A percentile compares a stretch with the other conserved stretches of the same genome.
phyloP scores from a whole-genome alignment of 1,284 basidiomycete genomes.

The Cryptococcus floricola region DNA sequence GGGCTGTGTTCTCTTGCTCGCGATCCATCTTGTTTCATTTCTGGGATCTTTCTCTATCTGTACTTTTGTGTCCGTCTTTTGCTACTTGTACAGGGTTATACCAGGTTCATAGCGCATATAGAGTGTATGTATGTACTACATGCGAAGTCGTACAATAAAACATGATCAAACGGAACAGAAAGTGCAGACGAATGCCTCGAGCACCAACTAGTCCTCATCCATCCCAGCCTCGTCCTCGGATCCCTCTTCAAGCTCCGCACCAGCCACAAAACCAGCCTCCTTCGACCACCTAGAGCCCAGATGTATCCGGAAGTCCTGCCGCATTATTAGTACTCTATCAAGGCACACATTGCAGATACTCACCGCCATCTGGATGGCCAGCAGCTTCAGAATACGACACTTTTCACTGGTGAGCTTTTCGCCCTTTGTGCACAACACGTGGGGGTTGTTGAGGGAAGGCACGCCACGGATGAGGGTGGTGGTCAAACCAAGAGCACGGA shows the following conservation, averaged over 20 bases:
- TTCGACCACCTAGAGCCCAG: slow-evolving; percentile 73
- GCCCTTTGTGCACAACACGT: slow-evolving; percentile 79
- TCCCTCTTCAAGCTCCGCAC: slow-evolving; percentile 54
- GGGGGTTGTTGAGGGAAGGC: slow-evolving; percentile 75
- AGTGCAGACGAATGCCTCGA: neutral
- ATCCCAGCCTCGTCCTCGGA: slow-evolving; percentile 29
- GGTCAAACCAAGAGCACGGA: slow-evolving; percentile 82
- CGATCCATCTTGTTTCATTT: neutral
- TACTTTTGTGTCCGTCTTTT: neutral
- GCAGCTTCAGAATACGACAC: slow-evolving; percentile 80
- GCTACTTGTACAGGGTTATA: slow-evolving; percentile 10
- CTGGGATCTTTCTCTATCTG: neutral
- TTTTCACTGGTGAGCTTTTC: slow-evolving; percentile 76
- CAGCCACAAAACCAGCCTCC: slow-evolving; percentile 58
- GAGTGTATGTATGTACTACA: slow-evolving; percentile 26
- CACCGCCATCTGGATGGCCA: slow-evolving; percentile 76
- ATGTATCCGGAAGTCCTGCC: slow-evolving; percentile 61
- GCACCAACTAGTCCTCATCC: slow-evolving; percentile 31
- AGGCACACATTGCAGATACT: slow-evolving; percentile 18
- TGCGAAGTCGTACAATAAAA: slow-evolving; percentile 1
- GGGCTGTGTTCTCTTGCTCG: neutral
- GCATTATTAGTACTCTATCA: neutral
- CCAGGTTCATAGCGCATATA: slow-evolving; percentile 9
- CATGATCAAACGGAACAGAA: neutral
- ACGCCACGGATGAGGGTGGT: slow-evolving; percentile 84